Percentiles rank a stretch among this genome's conserved stretches.
These are phyloP conservation scores for Hypoxylon intermedium DNA, from an alignment of 495 filamentous ascomycete species.

Conservation along the genomic window DNA sequence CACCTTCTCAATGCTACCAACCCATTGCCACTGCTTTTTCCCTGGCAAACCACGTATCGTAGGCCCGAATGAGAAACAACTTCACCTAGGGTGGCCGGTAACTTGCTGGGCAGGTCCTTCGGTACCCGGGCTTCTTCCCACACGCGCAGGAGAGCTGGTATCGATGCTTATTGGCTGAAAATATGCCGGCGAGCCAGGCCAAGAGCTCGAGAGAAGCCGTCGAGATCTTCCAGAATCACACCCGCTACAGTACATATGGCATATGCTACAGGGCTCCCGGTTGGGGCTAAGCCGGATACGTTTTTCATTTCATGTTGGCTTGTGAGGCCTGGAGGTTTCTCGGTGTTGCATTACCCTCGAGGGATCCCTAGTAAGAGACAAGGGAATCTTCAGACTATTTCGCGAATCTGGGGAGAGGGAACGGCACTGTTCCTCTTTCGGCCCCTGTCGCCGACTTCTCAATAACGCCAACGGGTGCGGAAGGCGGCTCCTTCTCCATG, in stretches of 20 bases:
- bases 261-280: constrained; percentile 27
- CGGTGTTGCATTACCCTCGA: constrained; percentile 24
- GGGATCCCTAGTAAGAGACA: constrained; percentile 13
- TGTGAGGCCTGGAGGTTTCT: constrained; percentile 8
- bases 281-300: constrained; percentile 27
- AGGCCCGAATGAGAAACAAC: constrained; percentile 38
- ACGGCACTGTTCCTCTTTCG: constrained; percentile 29
- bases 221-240: constrained; percentile 43
- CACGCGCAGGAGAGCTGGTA: constrained; percentile 25
- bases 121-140: constrained; percentile 26
- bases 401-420: constrained; percentile 36
- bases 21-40: constrained; percentile 13
- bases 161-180: constrained; percentile 31
- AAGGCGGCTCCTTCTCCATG: constrained; percentile 34
- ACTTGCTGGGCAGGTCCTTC: constrained; percentile 8
- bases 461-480: constrained; percentile 33
- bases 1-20: constrained; percentile 25
- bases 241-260: constrained; percentile 28
- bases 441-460: constrained; percentile 33
- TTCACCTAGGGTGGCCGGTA: constrained; percentile 28
- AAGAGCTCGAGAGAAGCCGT: constrained; percentile 30
- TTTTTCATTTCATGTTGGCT: constrained; percentile 26
- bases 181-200: constrained; percentile 36
- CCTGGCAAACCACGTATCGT: constrained; percentile 30
- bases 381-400: constrained; percentile 20